These are phyloP conservation scores for Chytriomyces sp. DNA, from an alignment of 192 early-diverging fungal genomes.

Conservation along the genomic window DNA sequence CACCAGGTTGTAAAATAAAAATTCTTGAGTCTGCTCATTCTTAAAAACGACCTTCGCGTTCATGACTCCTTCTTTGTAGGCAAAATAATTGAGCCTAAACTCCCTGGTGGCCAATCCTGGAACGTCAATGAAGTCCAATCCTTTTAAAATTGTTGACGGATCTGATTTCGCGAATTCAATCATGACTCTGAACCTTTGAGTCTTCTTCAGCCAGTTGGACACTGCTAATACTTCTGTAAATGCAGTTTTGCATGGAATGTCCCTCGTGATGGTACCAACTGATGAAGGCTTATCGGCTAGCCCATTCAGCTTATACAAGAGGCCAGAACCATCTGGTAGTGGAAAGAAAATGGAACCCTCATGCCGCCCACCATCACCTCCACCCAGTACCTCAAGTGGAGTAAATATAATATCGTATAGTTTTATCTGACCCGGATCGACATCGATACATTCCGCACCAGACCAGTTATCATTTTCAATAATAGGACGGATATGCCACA, in stretches of 20 bases:
- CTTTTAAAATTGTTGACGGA: conserved; percentile 56
- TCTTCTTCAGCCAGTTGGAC: conserved; percentile 58
- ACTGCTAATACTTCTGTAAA: conserved; percentile 56
- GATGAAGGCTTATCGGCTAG: conserved; percentile 56
- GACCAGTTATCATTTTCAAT: conserved; percentile 64
- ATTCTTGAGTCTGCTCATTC: conserved; percentile 65
- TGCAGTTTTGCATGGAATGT: conserved; percentile 59
- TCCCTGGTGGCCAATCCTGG: conserved; percentile 50
- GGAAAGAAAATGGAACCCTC: conserved; percentile 67
- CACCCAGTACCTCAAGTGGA: conserved; percentile 51
- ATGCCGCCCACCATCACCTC: conserved; percentile 58
- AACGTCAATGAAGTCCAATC: conserved; percentile 62
- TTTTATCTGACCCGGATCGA: conserved; percentile 58
- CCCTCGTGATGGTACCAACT: conserved; percentile 52
- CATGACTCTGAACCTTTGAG: conserved; percentile 55
- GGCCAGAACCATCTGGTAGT: conserved; percentile 59
- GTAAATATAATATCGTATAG: conserved; percentile 58
- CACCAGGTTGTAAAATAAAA: conserved; percentile 51
- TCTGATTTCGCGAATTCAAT: conserved; percentile 59
- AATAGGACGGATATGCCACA: conserved; percentile 60
- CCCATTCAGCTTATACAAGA: conserved; percentile 63
- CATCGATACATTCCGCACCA: conserved; percentile 55
- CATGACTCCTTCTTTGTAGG: conserved; percentile 60
- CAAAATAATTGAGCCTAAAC: conserved; percentile 63
- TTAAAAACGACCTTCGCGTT: conserved; percentile 58